phyloP scores from a whole-genome alignment of 1,284 basidiomycete genomes.

The Trichosporon ovoides region DNA sequence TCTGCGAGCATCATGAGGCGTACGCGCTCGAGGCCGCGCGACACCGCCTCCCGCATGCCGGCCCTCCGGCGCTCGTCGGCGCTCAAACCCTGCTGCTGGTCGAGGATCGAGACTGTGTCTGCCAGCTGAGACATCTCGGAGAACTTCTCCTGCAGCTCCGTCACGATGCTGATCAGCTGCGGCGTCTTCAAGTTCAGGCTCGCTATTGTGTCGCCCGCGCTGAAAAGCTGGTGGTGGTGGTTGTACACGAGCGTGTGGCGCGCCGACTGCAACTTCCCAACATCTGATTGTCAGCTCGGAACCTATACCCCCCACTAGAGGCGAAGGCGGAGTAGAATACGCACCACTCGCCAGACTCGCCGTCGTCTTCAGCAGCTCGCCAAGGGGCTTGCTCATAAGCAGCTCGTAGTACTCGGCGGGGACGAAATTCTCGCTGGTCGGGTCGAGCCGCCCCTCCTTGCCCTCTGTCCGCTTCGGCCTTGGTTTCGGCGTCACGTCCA shows the following conservation, averaged over 20 bases:
- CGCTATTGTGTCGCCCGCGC: constrained; percentile 46
- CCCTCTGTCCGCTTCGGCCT: background rate
- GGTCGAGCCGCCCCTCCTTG: background rate
- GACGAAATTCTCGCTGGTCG: constrained; percentile 24
- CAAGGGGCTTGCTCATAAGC: constrained; percentile 33
- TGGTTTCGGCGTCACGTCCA: background rate
- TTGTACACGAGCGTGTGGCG: constrained; percentile 48
- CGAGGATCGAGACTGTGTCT: constrained; percentile 35
- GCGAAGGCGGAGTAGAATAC: constrained; percentile 10
- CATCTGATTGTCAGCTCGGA: constrained; percentile 27
- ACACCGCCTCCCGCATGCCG: constrained; percentile 6
- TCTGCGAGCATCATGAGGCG: constrained; percentile 34
- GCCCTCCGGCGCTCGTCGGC: background rate
- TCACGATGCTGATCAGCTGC: constrained; percentile 45
- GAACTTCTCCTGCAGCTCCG: constrained; percentile 44
- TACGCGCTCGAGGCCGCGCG: constrained; percentile 23
- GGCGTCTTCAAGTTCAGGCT: constrained; percentile 45
- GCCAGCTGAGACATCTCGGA: constrained; percentile 44
- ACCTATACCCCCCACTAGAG: too few species aligned
- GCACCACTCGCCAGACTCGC: constrained; percentile 34
- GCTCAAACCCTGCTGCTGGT: background rate
- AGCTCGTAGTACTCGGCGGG: constrained; percentile 42
- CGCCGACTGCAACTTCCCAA: constrained; percentile 41
- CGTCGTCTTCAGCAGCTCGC: constrained; percentile 37
- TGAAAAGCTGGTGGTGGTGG: constrained; percentile 49